Percentiles rank a stretch among this genome's conserved stretches.
These are phyloP conservation scores for Exophiala spinifera DNA, from an alignment of 2,329 filamentous ascomycete genomes.

Conservation along the genomic window DNA sequence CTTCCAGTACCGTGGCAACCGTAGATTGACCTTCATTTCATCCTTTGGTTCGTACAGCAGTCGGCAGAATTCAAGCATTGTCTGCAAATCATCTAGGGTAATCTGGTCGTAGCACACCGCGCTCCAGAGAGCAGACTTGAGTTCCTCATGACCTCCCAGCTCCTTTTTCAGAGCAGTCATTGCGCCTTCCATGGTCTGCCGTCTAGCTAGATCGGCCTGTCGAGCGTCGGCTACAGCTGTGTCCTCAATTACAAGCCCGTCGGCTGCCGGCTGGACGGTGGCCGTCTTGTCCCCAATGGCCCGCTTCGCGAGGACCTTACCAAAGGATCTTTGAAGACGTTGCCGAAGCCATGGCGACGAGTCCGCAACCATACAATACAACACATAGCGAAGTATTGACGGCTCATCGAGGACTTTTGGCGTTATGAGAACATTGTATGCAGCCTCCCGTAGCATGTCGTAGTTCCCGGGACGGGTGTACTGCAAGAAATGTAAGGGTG, in stretches of 20 bases:
- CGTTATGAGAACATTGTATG: constrained; percentile 57
- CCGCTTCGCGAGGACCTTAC: constrained; percentile 55
- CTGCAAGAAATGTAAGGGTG: constrained; percentile 57
- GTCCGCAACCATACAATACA: constrained; percentile 56
- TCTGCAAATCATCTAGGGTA: constrained; percentile 52
- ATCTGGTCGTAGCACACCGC: constrained; percentile 53
- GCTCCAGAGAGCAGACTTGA: constrained; percentile 56
- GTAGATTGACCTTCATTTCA: constrained; percentile 49
- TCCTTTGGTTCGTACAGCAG: constrained; percentile 55
- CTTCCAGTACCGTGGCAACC: constrained; percentile 57
- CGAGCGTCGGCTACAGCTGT: constrained; percentile 50
- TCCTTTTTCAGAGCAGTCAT: constrained; percentile 55
- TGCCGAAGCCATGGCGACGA: constrained; percentile 57
- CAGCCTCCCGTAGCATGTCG: constrained; percentile 58
- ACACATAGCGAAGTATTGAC: constrained; percentile 54
- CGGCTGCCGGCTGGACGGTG: constrained; percentile 35
- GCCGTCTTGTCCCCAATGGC: constrained; percentile 61
- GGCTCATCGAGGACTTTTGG: constrained; percentile 53
- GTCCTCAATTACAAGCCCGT: constrained; percentile 57
- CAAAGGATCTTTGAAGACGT: constrained; percentile 52
- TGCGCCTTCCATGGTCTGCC: constrained; percentile 57
- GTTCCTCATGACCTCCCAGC: constrained; percentile 46
- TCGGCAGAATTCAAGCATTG: constrained; percentile 56
- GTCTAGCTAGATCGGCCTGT: constrained; percentile 53
- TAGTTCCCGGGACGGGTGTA: constrained; percentile 60